Evolutionary conservation across 495 filamentous ascomycete genomes (phyloP).

Genomic region (Daldinia childiae): DNA sequence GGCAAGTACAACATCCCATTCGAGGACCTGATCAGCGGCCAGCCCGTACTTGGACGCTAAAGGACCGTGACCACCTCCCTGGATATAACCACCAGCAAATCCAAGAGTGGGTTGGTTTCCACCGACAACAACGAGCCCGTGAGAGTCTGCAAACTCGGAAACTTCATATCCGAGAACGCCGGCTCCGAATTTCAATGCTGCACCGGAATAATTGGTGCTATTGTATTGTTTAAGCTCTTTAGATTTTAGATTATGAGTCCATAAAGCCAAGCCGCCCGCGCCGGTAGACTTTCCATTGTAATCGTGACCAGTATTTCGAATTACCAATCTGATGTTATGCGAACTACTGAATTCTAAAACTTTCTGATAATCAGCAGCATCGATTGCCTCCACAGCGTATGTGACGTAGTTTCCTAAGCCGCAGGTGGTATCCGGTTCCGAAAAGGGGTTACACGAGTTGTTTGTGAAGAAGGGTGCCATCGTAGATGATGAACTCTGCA

Average conservation of each 20-base stretch:
- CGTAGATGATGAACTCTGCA: not conserved
- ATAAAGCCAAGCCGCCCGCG: not conserved
- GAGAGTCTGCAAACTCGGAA: not conserved
- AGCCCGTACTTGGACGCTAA: not conserved
- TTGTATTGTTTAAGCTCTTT: not conserved
- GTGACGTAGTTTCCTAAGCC: not conserved
- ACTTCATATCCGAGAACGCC: not conserved
- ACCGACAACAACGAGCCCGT: not conserved
- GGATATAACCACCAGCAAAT: not conserved
- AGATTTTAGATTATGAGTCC: not conserved
- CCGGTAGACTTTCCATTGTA: not conserved
- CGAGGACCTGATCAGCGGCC: not conserved
- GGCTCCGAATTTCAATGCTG: not conserved
- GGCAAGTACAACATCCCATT: not conserved
- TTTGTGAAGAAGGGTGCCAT: not conserved
- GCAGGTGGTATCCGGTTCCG: not conserved
- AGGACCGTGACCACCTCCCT: not conserved
- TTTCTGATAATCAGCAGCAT: not conserved
- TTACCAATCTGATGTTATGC: not conserved
- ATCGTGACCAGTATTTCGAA: not conserved
- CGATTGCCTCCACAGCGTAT: not conserved
- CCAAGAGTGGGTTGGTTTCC: not conserved
- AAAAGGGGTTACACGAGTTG: not conserved
- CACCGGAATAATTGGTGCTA: not conserved
- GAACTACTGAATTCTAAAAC: not conserved